A percentile compares a stretch with the other conserved stretches of the same genome.
phyloP scores from a whole-genome alignment of 768 basidiomycete species.

The Leccinum olivaceopallidum region DNA sequence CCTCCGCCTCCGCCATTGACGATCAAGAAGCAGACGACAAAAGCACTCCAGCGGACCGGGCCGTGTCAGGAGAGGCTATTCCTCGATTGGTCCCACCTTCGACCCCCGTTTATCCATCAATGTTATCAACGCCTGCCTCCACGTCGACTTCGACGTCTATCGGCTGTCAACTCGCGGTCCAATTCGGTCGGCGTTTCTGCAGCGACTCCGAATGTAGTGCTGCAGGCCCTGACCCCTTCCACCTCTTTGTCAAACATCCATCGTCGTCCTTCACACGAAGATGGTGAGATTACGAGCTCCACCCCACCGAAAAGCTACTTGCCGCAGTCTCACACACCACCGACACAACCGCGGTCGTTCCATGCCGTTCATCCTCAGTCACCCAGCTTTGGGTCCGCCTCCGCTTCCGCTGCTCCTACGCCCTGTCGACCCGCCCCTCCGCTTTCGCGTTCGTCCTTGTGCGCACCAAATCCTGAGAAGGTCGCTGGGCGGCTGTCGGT shows the following conservation, averaged over 20 bases:
- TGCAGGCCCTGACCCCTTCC: neutral
- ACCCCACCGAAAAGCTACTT: constrained; percentile 37
- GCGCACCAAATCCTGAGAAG: constrained; percentile 52
- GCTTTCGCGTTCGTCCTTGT: constrained; percentile 31
- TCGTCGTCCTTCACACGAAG: constrained; percentile 46
- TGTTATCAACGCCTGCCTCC: constrained; percentile 14
- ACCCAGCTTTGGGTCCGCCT: constrained; percentile 25
- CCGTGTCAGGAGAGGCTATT: neutral
- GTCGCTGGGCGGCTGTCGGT: constrained; percentile 79
- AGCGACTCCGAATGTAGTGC: constrained; percentile 2
- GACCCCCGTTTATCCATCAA: constrained; percentile 11
- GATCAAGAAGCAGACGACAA: constrained; percentile 21
- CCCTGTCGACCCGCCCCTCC: constrained; percentile 34
- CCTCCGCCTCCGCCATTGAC: constrained; percentile 35
- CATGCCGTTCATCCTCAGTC: constrained; percentile 29
- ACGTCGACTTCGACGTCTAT: constrained; percentile 27
- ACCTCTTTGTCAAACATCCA: constrained; percentile 12
- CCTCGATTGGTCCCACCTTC: neutral
- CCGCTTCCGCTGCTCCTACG: constrained; percentile 21
- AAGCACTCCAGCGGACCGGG: constrained; percentile 4
- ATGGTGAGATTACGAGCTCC: constrained; percentile 50
- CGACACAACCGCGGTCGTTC: constrained; percentile 51
- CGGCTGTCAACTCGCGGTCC: constrained; percentile 24
- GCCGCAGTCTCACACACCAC: constrained; percentile 44
- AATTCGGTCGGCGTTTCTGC: constrained; percentile 24